Evolutionary conservation across 495 filamentous ascomycete species (phyloP), one percentile per base, ranked within the genome.

Genomic region (Rhypophila decipiens): DNA sequence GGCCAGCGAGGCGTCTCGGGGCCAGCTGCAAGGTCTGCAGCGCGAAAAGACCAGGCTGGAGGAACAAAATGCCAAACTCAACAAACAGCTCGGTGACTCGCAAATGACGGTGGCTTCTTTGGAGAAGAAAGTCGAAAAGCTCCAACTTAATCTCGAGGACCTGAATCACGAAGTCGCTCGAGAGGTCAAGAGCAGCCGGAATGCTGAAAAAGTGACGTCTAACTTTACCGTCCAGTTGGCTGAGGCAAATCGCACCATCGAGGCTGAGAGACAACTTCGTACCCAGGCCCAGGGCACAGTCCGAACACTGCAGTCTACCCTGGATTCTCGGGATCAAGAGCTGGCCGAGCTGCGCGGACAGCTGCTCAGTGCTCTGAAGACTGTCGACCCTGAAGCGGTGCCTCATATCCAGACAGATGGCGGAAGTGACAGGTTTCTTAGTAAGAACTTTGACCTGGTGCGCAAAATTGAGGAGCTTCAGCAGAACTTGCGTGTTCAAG

Each of bases 81-180:
- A 82, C 50, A 87, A 89, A 46, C 86, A 96, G 61, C 76, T 94
- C n/a, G 87, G 85, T 33, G 90, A 96, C 50, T 77, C 86, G 1
- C 90, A 95, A 57, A 67, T 96, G 22, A 83, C 84, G 10, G 82
- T 96, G 43, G 84, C 86, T 1, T 86, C 87, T 2, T 63, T 96
- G 22, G 91, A 96, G 65, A 97, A 97, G 71, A 88, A 95, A 63
- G 90, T 95, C 47, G 93, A 97, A 67, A 97, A 96, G 67, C 70
- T 97, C 27, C 78, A 90, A 18, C 73, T 98, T 42, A 89, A 75
- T 55, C 64, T 96, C 12, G 93, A 98, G 58, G 93, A 98, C 64
- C 72, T 96, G 21, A 96, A 90, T 55, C 93, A 98, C 61, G 90
- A 97, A 65, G 77, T 96, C 31, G 85, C 82, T 21, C 75, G 88